Evolutionary conservation across 2,329 filamentous ascomycete species (phyloP).

Genomic region (Penicillium sp.): DNA sequence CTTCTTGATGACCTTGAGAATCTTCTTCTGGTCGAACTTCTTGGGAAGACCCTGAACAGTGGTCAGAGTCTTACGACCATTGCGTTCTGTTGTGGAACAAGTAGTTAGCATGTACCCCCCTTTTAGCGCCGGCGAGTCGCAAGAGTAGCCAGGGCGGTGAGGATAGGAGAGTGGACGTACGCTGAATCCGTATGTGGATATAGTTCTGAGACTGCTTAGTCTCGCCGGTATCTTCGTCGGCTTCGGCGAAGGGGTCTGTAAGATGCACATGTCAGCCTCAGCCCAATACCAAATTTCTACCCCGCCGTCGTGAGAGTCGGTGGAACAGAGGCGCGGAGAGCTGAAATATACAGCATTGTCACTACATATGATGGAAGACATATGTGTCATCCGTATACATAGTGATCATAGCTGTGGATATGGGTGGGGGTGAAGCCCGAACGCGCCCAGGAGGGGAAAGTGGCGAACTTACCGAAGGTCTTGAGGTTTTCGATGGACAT

Average conservation of each 20-base stretch:
- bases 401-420: not conserved
- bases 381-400: not conserved
- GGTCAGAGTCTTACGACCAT: slow-evolving; percentile 99
- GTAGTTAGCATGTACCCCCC: slow-evolving; percentile 21
- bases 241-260: slow-evolving; percentile 99
- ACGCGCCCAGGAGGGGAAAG: slow-evolving; percentile 24
- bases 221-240: slow-evolving; percentile 98
- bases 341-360: not conserved
- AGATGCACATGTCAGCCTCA: slow-evolving; percentile 33
- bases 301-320: slow-evolving; percentile 31
- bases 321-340: slow-evolving; percentile 5
- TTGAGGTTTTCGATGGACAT: slow-evolving; percentile 99
- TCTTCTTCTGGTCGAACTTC: slow-evolving; percentile 99
- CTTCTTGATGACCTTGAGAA: slow-evolving; percentile 99
- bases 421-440: slow-evolving; percentile 4
- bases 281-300: slow-evolving; percentile 33
- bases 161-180: slow-evolving; percentile 56
- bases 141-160: not conserved
- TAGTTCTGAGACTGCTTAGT: slow-evolving; percentile 95
- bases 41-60: slow-evolving; percentile 98
- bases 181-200: slow-evolving; percentile 99
- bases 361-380: not conserved
- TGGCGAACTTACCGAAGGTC: slow-evolving; percentile 73
- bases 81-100: slow-evolving; percentile 69
- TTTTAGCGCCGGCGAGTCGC: slow-evolving; percentile 8